Evolutionary conservation across 768 basidiomycete genomes (phyloP), one percentile per base, ranked within the genome.

Genomic region (Galerina marginata): DNA sequence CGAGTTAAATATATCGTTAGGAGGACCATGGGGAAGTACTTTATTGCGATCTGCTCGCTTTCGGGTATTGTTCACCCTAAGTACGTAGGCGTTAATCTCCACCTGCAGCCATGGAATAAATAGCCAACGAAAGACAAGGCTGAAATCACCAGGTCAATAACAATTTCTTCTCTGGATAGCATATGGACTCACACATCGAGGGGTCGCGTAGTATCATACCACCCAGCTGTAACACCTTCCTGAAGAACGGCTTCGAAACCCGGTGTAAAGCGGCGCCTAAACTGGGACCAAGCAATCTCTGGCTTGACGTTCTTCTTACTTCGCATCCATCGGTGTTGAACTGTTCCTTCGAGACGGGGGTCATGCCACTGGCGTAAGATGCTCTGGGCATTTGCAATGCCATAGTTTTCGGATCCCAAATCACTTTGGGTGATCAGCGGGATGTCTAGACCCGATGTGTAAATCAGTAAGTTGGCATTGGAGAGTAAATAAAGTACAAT

Each of bases 261-360:
- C n/a, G n/a, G n/a, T 83, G 74, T 64, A 44, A 74, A 82, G 0
- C 64, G 55, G 0, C 67, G 53, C 0, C 70, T 67, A 0, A 79
- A 55, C 9, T 70, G 65, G 0, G 75, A 75, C 80, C 81, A 82
- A 0, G 57, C 61, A 9, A 76, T 76, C 45, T 83, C 77, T 0
- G 75, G 73, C 60, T 72, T 75, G 10, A 81, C 67, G 59, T 83
- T 81, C 2, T 69, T 70, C 43, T 75, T 71, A 0, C 52, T 45
- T 0, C 60, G 58, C 68, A 71, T 75, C 66, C 74, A 81, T n/a
- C 68, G 59, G 58, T 83, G 78, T 46, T 81, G 79, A 0, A 79
- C 55, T 2, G 73, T 77, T 0, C 68, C 75, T 16, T 51, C n/a
- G 6, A 63, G 62, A 15, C 26, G 36, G n/a, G n/a, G n/a, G n/a